Evolutionary conservation across 148 eudicot genomes (phyloP).

Genomic region (Rhododendron vialii): DNA sequence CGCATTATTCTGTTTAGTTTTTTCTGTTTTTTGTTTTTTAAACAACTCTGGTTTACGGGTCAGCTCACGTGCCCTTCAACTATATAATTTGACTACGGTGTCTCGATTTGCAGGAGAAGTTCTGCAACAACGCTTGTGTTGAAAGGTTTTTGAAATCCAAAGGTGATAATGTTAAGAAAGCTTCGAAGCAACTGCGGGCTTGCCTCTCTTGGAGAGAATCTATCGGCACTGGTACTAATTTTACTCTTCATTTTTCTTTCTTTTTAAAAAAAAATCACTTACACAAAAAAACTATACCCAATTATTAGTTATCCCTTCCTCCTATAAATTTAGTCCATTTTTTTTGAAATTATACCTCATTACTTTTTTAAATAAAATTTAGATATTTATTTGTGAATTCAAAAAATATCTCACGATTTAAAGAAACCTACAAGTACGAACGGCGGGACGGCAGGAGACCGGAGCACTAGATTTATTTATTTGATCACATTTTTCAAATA

Average conservation of each 20-base stretch:
- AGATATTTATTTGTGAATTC: too few relatives aligned
- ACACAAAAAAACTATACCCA: too few relatives aligned
- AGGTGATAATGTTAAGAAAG: constrained; percentile 82
- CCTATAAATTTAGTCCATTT: too few relatives aligned
- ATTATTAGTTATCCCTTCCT: too few relatives aligned
- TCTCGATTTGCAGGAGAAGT: constrained; percentile 61
- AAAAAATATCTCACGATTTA: not conserved
- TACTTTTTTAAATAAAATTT: too few relatives aligned
- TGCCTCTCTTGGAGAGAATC: constrained; percentile 84
- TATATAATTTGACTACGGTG: not conserved
- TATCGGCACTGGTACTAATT: constrained; percentile 57
- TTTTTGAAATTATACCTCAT: too few relatives aligned
- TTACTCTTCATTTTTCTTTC: not conserved
- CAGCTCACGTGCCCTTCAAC: not conserved
- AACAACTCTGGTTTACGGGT: too few relatives aligned
- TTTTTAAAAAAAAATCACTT: not conserved
- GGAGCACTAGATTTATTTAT: not conserved
- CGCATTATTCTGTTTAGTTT: not conserved
- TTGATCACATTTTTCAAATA: not conserved
- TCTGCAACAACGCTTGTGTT: constrained; percentile 76
- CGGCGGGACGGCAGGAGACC: not conserved
- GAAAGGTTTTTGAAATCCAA: constrained; percentile 74
- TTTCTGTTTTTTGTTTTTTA: not conserved
- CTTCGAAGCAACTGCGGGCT: constrained; percentile 70
- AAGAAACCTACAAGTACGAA: not conserved